These are phyloP conservation scores for Mrakia blollopis DNA, from an alignment of 768 basidiomycete genomes.

Conservation along the genomic window DNA sequence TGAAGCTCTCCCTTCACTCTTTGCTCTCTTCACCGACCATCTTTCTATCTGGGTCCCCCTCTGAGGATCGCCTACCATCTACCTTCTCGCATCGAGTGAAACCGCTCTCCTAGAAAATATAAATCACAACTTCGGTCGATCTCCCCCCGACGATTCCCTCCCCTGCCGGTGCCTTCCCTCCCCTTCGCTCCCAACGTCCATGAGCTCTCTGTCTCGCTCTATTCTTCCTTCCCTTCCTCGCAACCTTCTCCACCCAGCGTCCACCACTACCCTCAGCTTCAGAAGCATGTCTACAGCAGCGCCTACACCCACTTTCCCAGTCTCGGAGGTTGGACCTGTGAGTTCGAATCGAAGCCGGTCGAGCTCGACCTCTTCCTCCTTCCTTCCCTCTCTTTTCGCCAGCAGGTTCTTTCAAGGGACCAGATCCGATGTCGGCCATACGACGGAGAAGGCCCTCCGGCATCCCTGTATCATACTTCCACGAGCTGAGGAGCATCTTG, in stretches of 20 bases:
- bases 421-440: no score
- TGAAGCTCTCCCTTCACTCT: no score
- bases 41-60: no score
- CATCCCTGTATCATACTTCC: no score
- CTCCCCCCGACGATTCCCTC: no score
- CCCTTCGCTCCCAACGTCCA: neutral
- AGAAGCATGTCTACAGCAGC: neutral
- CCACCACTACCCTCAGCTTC: neutral
- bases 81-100: no score
- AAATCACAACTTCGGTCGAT: neutral
- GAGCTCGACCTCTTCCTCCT: neutral
- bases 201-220: neutral
- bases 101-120: no score
- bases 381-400: neutral
- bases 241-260: neutral
- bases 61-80: no score
- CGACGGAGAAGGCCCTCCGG: no score
- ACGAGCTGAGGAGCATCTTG: neutral
- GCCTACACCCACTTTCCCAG: neutral
- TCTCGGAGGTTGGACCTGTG: slow-evolving; percentile 4
- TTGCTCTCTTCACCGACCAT: no score
- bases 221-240: neutral
- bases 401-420: no score
- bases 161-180: no score
- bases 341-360: neutral